Evolutionary conservation across 2,329 filamentous ascomycete species (phyloP), one percentile per base, ranked within the genome.

Genomic region (Ophiognomonia clavigignenti-juglandacearum): DNA sequence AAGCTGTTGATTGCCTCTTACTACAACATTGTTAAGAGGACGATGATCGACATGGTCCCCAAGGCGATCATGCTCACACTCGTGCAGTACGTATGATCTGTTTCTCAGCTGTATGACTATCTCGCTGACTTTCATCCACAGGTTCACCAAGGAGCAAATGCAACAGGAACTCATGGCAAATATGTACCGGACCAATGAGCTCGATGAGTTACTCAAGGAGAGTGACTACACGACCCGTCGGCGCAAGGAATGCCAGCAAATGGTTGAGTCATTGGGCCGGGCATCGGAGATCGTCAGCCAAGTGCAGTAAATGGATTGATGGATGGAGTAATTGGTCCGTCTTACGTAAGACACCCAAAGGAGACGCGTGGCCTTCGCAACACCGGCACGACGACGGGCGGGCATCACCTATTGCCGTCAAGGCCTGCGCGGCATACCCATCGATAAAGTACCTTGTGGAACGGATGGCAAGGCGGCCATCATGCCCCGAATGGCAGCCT

Each of bases 41-140:
- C 95, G 52, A 95, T 98, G 90, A 96, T 97, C 56, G 93, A 98
- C 63, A 98, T 98, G 93, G 93, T 98, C 6, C 93, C 93, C 57
- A 98, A 98, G 73, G 93, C 93, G 34, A 95, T 98, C 64, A 98
- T 98, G 93, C 79, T 97, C 57, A 96, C 80, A 59, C 85, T 98
- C 38, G 93, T 98, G 43, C 85, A 92, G 86, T 96, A 82, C 66
- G 89, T 83, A 24, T 20, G 11, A 5, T 9, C 10, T 6, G 9
- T 36, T 20, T 9, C 34, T 10, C 16, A 20, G n/a, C 8, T 20
- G 4, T 20, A 9, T 10, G 11, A 9, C 8, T 11, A 18, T 14
- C 20, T 8, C 11, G 6, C 18, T 16, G 8, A 6, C 11, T 8
- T 1, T 26, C n/a, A 7, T 19, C 6, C 11, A 7, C 56, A 95